Percentiles rank a stretch among this genome's conserved stretches.
Conservation (phyloP, 345 rosid genomes). For the Pistacia vera region DNA sequence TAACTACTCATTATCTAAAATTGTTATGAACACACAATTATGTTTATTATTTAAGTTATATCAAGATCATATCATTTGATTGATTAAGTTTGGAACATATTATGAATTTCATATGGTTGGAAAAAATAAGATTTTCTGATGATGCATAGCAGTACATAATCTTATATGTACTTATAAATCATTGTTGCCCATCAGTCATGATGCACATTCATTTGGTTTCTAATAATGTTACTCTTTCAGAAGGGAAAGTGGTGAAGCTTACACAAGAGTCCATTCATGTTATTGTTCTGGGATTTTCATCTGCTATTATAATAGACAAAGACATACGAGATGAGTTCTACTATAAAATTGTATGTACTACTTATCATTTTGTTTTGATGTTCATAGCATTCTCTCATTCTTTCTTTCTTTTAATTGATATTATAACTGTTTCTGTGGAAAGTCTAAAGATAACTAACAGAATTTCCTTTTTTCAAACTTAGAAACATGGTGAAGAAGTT, state of each 20-base stretch:
- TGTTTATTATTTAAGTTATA: not conserved
- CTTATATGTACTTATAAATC: not conserved
- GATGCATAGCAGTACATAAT: not conserved
- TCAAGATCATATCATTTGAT: not conserved
- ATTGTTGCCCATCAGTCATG: not conserved
- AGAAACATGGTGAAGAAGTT: constrained; percentile 58
- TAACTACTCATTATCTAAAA: not conserved
- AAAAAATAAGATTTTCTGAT: not conserved
- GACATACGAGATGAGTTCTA: constrained; percentile 75
- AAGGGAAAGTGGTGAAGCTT: constrained; percentile 75
- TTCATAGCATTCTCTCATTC: not conserved
- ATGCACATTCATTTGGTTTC: constrained; percentile 2
- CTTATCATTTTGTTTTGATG: not conserved
- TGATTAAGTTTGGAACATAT: not conserved
- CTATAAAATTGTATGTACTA: constrained; percentile 47
- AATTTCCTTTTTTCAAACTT: constrained; percentile 7
- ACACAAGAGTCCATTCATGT: constrained; percentile 68
- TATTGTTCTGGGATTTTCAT: constrained; percentile 83
- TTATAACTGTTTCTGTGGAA: not conserved
- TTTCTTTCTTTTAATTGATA: not conserved
- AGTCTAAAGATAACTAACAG: constrained; percentile 3
- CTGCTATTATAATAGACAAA: constrained; percentile 61
- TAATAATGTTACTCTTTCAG: constrained; percentile 36
- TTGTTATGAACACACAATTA: not conserved
- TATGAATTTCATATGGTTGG: too few relatives aligned